Evolutionary conservation across 768 basidiomycete species (phyloP).

Genomic region (Paxillus involutus): DNA sequence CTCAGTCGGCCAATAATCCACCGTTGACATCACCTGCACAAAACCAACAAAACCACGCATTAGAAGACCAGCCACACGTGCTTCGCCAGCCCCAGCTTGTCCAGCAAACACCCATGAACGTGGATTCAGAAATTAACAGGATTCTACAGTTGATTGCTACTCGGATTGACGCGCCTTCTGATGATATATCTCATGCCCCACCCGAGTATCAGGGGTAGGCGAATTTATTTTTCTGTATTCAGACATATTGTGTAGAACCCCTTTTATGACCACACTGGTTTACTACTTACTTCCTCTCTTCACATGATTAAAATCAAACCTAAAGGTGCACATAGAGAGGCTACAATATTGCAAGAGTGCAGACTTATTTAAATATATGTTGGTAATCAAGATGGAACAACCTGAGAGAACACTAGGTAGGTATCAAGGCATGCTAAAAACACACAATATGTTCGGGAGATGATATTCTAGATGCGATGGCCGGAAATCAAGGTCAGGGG

Average conservation of each 20-base stretch:
- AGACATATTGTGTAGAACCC: neutral
- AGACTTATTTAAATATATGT: neutral
- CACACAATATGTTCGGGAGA: conserved; percentile 19
- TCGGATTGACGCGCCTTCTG: conserved; percentile 3
- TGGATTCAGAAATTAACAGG: conserved; percentile 6
- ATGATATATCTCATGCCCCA: neutral
- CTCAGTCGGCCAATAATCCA: neutral
- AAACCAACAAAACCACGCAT: neutral
- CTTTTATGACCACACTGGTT: neutral
- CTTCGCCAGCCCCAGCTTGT: neutral
- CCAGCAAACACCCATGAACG: neutral
- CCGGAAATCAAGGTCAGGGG: conserved; percentile 8
- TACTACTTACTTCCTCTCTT: neutral
- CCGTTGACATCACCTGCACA: neutral
- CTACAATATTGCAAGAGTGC: neutral
- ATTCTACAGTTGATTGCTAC: conserved; percentile 3
- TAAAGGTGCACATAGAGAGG: neutral
- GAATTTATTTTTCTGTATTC: neutral
- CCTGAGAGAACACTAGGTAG: neutral
- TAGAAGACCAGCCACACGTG: neutral
- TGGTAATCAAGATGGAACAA: neutral
- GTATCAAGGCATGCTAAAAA: conserved; percentile 11
- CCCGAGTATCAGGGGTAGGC: conserved; percentile 3
- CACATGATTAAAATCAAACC: neutral
- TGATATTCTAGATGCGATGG: conserved; percentile 21